Conservation (phyloP, 345 rosid genomes). For the Dipteronia dyeriana region DNA sequence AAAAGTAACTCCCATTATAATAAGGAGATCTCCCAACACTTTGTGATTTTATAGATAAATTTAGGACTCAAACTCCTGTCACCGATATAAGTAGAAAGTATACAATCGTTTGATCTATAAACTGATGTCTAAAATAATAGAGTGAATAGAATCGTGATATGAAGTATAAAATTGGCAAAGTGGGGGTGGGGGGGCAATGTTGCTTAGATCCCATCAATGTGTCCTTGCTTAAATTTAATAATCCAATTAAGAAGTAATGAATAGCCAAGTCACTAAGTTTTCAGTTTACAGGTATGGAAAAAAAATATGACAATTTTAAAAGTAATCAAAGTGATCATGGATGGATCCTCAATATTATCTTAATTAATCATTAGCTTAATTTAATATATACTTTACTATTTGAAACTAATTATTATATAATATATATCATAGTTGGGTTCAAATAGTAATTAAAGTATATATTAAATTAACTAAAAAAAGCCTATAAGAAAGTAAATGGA, state of each 20-base stretch:
- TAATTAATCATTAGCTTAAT: constrained; percentile 24
- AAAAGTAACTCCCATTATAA: too few species aligned
- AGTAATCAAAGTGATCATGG: neutral
- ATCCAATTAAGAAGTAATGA: neutral
- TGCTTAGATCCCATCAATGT: constrained; percentile 28
- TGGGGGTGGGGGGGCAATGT: constrained; percentile 10
- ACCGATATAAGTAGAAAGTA: too few species aligned
- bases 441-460: neutral
- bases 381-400: too few species aligned
- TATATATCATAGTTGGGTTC: constrained; percentile 4
- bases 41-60: too few species aligned
- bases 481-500: constrained; percentile 11
- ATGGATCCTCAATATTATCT: constrained; percentile 1
- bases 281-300: neutral
- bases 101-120: too few species aligned
- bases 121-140: too few species aligned
- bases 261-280: constrained; percentile 12
- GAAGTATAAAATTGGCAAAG: neutral
- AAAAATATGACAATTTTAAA: neutral
- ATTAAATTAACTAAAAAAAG: neutral
- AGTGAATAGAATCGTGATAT: neutral
- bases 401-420: too few species aligned
- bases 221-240: constrained; percentile 12
- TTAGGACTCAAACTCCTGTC: too few species aligned
- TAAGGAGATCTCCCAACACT: too few species aligned